Evolutionary conservation across 179 eudicot genomes (phyloP).

Genomic region (Camellia oleifera): DNA sequence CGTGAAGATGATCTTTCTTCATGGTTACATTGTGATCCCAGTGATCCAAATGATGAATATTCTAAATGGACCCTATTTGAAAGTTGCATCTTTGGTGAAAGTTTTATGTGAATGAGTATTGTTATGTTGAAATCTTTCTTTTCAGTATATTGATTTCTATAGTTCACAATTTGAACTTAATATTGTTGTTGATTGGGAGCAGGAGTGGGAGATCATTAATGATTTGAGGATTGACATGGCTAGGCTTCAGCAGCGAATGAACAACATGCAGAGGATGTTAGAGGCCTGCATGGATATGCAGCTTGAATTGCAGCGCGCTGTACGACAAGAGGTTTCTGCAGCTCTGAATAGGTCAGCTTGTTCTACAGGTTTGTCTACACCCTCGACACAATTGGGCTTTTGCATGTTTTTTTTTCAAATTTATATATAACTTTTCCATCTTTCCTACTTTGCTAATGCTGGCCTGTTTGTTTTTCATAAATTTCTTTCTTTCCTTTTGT

Average conservation of each 20-base stretch:
- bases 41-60: neutral
- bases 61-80: neutral
- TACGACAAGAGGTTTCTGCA: slow-evolving; percentile 77
- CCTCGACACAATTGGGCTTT: neutral
- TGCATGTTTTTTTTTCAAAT: neutral
- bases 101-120: neutral
- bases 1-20: too few relatives aligned
- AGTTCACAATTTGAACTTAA: neutral
- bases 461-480: neutral
- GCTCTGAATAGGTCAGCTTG: slow-evolving; percentile 56
- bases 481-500: too few relatives aligned
- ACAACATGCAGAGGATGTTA: slow-evolving; percentile 82
- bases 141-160: neutral
- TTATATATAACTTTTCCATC: too few relatives aligned
- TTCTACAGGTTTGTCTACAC: slow-evolving; percentile 38
- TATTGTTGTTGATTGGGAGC: slow-evolving; percentile 15
- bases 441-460: neutral
- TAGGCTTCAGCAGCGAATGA: slow-evolving; percentile 74
- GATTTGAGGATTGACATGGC: slow-evolving; percentile 83
- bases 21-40: neutral
- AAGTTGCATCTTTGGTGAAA: neutral
- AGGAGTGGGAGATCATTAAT: slow-evolving; percentile 87
- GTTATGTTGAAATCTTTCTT: too few relatives aligned
- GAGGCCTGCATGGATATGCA: slow-evolving; percentile 94
- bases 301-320: slow-evolving; percentile 76